These are phyloP conservation scores for Coniochaeta sp. DNA, from an alignment of 2,329 filamentous ascomycete genomes.

Conservation along the genomic window DNA sequence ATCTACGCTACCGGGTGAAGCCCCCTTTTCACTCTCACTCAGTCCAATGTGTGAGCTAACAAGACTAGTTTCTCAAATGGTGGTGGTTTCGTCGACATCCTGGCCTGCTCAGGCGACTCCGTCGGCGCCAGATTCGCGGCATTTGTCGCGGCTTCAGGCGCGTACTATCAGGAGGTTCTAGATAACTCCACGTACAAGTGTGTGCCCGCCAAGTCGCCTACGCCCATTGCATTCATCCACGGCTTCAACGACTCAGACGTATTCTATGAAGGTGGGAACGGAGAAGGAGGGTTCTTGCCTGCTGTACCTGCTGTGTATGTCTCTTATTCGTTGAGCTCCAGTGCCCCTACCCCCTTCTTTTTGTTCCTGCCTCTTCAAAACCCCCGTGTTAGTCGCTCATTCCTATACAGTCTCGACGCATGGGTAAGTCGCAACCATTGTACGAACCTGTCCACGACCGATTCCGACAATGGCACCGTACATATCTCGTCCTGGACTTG, in stretches of 20 bases:
- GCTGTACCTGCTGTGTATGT: conserved; percentile 26
- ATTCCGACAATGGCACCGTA: not conserved
- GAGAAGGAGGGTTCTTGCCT: conserved; percentile 31
- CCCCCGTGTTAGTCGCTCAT: too few species aligned
- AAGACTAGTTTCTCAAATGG: conserved; percentile 28
- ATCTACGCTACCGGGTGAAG: conserved; percentile 33
- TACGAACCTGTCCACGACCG: conserved; percentile 20
- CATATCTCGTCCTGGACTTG: conserved; percentile 32
- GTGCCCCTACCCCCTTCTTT: too few species aligned
- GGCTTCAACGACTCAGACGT: conserved; percentile 34
- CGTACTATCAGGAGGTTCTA: conserved; percentile 30
- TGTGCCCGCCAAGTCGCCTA: conserved; percentile 24
- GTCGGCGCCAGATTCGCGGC: conserved; percentile 34
- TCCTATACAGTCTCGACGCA: too few species aligned
- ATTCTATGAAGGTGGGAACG: conserved; percentile 31
- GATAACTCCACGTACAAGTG: conserved; percentile 26
- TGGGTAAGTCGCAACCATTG: conserved; percentile 34
- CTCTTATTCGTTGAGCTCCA: too few species aligned
- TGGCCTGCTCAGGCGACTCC: conserved; percentile 29
- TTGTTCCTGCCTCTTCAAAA: too few species aligned
- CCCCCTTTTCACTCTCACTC: conserved; percentile 10
- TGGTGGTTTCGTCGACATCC: conserved; percentile 36
- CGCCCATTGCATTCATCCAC: conserved; percentile 37
- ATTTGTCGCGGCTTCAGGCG: conserved; percentile 35
- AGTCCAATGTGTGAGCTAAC: too few species aligned